These are phyloP conservation scores for Salix brachista DNA, from an alignment of 345 rosid species.

Conservation along the genomic window DNA sequence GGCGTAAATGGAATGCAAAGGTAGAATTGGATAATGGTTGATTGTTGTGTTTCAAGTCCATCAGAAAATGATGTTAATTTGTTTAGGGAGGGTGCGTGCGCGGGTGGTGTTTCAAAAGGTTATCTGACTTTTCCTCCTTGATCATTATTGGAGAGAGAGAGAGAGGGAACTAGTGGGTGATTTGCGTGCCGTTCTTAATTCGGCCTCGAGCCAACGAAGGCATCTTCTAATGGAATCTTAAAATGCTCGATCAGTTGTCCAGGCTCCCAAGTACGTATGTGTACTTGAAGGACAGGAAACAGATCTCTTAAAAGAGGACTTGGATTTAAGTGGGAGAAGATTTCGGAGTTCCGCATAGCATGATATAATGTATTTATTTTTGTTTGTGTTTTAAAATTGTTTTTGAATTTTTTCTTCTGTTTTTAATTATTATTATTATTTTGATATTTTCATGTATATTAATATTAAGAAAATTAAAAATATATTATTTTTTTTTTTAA, in stretches of 20 bases:
- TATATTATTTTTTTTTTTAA: no score
- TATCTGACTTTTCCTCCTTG: constrained; percentile 24
- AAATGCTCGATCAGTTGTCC: neutral
- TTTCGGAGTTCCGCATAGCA: neutral
- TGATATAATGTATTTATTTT: no score
- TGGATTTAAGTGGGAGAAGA: neutral
- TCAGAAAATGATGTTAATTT: constrained; percentile 9
- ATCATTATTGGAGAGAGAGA: constrained; percentile 19
- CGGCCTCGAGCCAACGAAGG: neutral
- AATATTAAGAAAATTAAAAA: no score
- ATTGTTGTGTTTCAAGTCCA: constrained; percentile 8
- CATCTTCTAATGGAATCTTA: neutral
- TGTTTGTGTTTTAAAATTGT: no score
- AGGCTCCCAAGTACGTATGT: neutral
- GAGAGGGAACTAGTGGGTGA: neutral
- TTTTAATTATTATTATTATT: no score
- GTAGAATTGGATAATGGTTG: constrained; percentile 3
- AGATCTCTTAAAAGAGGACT: neutral
- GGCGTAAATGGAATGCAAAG: constrained; percentile 9
- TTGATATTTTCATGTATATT: no score
- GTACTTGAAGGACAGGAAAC: neutral
- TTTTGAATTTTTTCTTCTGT: no score
- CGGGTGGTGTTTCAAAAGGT: constrained; percentile 24
- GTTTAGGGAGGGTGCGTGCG: constrained; percentile 2
- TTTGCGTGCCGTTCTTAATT: neutral